Conservation (phyloP, 441 rosid genomes). For the Sinapis alba region DNA sequence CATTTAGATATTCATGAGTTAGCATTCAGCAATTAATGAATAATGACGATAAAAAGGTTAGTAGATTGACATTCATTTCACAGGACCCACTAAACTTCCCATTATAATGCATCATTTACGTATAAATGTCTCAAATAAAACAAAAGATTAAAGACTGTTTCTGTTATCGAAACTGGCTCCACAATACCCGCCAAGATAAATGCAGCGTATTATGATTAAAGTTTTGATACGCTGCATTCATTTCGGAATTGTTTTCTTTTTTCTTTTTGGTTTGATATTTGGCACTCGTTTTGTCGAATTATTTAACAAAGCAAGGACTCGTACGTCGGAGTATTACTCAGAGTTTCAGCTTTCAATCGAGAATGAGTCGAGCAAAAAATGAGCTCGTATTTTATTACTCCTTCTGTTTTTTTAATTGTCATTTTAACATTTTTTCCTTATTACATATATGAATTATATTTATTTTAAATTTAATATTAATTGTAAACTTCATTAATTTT, state of each 20-base stretch:
- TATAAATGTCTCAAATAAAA: conserved; percentile 16
- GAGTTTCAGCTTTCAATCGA: background rate
- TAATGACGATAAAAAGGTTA: background rate
- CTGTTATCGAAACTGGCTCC: background rate
- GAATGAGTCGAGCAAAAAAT: background rate
- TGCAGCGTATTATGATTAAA: background rate
- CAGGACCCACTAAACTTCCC: conserved; percentile 6
- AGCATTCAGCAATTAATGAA: conserved; percentile 11
- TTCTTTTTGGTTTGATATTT: background rate
- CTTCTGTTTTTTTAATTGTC: too few relatives aligned
- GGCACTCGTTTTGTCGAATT: background rate
- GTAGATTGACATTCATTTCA: conserved; percentile 5
- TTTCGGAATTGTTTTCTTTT: background rate
- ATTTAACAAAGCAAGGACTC: background rate
- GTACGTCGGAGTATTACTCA: background rate
- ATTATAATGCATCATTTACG: conserved; percentile 6
- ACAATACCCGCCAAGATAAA: background rate
- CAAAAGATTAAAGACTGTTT: background rate
- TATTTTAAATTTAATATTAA: too few relatives aligned
- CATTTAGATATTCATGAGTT: background rate
- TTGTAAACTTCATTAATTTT: too few relatives aligned
- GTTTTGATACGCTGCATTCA: too few relatives aligned
- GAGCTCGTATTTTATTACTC: background rate
- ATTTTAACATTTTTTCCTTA: too few relatives aligned
- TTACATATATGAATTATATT: too few relatives aligned